phyloP scores from a whole-genome alignment of 768 basidiomycete genomes.

The Daedalea quercina region DNA sequence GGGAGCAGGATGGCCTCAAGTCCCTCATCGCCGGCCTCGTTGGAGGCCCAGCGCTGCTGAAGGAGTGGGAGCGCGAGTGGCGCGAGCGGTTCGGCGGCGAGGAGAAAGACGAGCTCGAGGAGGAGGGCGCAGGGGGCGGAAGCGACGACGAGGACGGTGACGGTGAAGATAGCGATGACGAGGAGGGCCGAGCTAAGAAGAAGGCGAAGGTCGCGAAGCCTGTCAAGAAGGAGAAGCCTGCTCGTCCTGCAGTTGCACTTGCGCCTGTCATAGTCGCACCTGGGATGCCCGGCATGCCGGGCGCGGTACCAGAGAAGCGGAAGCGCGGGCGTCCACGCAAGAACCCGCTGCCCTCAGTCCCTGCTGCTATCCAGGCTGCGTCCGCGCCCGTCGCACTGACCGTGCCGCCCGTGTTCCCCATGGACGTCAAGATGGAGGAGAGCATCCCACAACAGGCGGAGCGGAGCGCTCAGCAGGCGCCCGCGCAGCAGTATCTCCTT shows the following conservation, averaged over 20 bases:
- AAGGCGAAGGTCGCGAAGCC: slow-evolving; percentile 62
- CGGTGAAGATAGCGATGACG: slow-evolving; percentile 38
- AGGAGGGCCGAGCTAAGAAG: slow-evolving; percentile 33
- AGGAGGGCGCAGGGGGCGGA: slow-evolving; percentile 31
- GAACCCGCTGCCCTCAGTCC: slow-evolving; percentile 42
- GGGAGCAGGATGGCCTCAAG: slow-evolving; percentile 73
- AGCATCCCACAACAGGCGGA: slow-evolving; percentile 9
- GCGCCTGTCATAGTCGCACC: slow-evolving; percentile 21
- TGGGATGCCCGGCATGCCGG: slow-evolving; percentile 23
- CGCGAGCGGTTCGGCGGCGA: slow-evolving; percentile 66
- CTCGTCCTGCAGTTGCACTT: slow-evolving; percentile 24
- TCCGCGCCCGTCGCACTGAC: slow-evolving; percentile 6
- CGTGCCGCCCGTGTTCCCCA: slow-evolving; percentile 11
- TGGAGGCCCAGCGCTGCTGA: slow-evolving; percentile 62
- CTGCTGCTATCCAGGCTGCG: slow-evolving; percentile 11
- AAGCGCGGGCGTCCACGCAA: slow-evolving; percentile 83
- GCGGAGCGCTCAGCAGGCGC: slow-evolving; percentile 8
- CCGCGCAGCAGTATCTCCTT: slow-evolving; percentile 60
- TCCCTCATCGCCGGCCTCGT: slow-evolving; percentile 64
- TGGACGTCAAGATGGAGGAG: slow-evolving; percentile 14
- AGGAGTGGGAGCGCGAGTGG: slow-evolving; percentile 78
- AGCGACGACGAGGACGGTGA: slow-evolving; percentile 46
- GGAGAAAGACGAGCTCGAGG: slow-evolving; percentile 54
- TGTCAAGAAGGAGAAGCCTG: slow-evolving; percentile 36
- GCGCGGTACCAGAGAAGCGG: slow-evolving; percentile 59